phyloP scores from a whole-genome alignment of 768 basidiomycete species.

The Macrolepiota fuliginosa region DNA sequence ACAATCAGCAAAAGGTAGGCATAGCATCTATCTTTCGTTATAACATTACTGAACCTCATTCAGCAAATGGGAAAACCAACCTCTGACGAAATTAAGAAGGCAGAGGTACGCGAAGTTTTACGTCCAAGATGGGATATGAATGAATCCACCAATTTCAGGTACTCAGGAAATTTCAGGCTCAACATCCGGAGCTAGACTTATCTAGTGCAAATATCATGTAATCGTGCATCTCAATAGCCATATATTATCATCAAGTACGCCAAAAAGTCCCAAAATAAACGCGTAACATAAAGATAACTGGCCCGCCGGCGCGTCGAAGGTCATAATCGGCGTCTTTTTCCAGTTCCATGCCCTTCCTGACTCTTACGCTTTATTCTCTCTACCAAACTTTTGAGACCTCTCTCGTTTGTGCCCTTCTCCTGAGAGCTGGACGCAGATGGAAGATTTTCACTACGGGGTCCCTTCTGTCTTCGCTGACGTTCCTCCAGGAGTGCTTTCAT shows the following conservation, averaged over 20 bases:
- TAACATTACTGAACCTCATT: constrained; percentile 1
- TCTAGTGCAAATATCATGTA: constrained; percentile 87
- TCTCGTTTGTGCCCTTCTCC: constrained; percentile 16
- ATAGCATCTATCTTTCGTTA: neutral
- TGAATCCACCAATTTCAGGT: constrained; percentile 41
- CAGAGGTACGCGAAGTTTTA: constrained; percentile 54
- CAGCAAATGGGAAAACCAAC: constrained; percentile 96
- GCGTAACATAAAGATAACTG: neutral
- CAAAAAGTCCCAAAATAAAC: neutral
- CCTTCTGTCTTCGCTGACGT: constrained; percentile 55
- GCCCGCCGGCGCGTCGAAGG: neutral
- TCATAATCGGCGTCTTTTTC: constrained; percentile 41
- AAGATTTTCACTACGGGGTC: constrained; percentile 17
- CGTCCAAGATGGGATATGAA: neutral
- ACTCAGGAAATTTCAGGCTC: constrained; percentile 83
- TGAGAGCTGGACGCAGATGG: constrained; percentile 14
- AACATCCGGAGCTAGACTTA: constrained; percentile 94
- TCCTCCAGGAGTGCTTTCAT: constrained; percentile 88
- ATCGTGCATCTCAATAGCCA: neutral
- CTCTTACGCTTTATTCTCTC: constrained; percentile 88
- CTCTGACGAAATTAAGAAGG: constrained; percentile 90
- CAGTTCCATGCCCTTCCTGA: constrained; percentile 25
- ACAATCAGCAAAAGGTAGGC: constrained; percentile 71
- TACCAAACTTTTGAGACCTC: constrained; percentile 65
- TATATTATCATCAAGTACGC: neutral